These are phyloP conservation scores for Daldinia bambusicola DNA, from an alignment of 495 filamentous ascomycete genomes.

Conservation along the genomic window DNA sequence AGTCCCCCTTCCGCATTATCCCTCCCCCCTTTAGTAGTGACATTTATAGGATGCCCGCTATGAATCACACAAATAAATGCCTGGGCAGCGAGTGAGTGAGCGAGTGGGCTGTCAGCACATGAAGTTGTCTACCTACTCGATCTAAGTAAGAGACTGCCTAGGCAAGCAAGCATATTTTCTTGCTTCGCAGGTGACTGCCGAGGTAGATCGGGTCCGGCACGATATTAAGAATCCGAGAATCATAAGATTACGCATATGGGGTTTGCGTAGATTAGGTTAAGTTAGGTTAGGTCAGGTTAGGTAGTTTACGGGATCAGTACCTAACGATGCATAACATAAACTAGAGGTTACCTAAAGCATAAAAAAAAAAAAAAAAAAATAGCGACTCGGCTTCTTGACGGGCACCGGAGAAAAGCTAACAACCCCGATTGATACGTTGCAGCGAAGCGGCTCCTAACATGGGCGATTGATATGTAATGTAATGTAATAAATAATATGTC, in stretches of 20 bases:
- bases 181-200: conserved; percentile 30
- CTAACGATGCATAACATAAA: too few relatives aligned
- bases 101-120: conserved; percentile 1
- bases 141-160: too few relatives aligned
- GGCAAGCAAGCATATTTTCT: neutral
- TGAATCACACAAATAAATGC: conserved; percentile 2
- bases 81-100: neutral
- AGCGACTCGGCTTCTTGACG: conserved; percentile 23
- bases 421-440: conserved; percentile 42
- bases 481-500: conserved; percentile 27
- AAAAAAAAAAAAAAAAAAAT: neutral
- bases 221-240: conserved; percentile 2
- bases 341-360: too few relatives aligned
- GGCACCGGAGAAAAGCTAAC: conserved; percentile 3
- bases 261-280: too few relatives aligned
- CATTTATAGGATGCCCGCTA: conserved; percentile 19
- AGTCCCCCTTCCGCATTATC: neutral
- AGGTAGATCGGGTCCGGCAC: conserved; percentile 17
- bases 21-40: neutral
- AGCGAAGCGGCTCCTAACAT: conserved; percentile 34
- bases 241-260: conserved; percentile 5
- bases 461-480: neutral
- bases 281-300: too few relatives aligned
- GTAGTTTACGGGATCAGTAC: conserved; percentile 5
- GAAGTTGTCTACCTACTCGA: neutral